These are phyloP conservation scores for Sugiyamaella novakii DNA, from an alignment of 1,139 yeast species.

Conservation along the genomic window DNA sequence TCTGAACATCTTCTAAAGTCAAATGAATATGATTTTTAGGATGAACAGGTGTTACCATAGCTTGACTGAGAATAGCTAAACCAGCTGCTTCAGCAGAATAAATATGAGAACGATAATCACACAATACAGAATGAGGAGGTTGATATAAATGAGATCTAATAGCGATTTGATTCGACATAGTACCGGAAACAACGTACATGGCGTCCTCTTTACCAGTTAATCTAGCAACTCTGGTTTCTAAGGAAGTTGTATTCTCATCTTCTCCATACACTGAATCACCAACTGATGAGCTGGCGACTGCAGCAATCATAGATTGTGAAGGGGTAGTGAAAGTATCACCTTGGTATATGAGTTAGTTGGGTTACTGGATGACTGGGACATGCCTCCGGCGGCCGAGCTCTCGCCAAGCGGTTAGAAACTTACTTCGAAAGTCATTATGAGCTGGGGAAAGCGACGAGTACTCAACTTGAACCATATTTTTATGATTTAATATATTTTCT, in stretches of 20 bases:
- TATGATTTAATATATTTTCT: too few species aligned
- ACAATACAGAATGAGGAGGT: conserved; percentile 83
- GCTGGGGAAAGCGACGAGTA: conserved; percentile 27
- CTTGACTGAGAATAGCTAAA: conserved; percentile 82
- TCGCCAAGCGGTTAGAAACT: conserved; percentile 19
- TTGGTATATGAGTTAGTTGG: conserved; percentile 2
- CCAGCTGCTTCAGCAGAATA: conserved; percentile 89
- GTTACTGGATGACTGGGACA: too few species aligned
- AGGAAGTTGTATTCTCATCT: conserved; percentile 65
- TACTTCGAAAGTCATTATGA: conserved; percentile 34
- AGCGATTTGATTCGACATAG: conserved; percentile 87
- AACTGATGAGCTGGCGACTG: conserved; percentile 59
- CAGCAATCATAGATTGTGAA: conserved; percentile 69
- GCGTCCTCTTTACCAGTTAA: conserved; percentile 85
- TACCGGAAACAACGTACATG: conserved; percentile 84
- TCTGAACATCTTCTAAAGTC: conserved; percentile 76
- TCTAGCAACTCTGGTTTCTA: conserved; percentile 67
- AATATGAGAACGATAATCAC: conserved; percentile 86
- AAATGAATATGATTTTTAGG: conserved; percentile 75
- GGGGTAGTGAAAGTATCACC: conserved; percentile 94
- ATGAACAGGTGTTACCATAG: conserved; percentile 83
- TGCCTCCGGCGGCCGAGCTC: too few species aligned
- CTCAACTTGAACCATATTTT: conserved; percentile 21
- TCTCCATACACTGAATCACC: conserved; percentile 93
- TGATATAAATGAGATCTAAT: conserved; percentile 73